phyloP scores from a whole-genome alignment of 768 basidiomycete species.

The Tylopilus plumbeoviolaceoides region DNA sequence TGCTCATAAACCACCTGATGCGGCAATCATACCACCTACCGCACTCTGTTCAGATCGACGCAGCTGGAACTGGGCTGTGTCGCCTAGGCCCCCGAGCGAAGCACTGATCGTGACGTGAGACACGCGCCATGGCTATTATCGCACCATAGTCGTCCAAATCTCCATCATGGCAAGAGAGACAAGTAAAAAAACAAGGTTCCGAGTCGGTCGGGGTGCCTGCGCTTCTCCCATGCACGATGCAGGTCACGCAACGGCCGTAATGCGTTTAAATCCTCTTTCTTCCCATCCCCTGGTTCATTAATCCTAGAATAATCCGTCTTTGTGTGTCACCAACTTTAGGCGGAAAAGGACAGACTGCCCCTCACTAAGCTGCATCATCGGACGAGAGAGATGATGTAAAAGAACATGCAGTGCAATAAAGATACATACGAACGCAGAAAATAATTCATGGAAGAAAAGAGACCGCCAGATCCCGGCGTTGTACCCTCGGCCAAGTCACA shows the following conservation, averaged over 20 bases:
- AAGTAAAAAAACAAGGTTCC: constrained; percentile 27
- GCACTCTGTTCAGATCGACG: not conserved
- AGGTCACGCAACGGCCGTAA: constrained; percentile 16
- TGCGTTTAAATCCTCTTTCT: constrained; percentile 17
- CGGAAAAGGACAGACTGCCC: constrained; percentile 1
- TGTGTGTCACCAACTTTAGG: constrained; percentile 3
- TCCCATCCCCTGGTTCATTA: constrained; percentile 22
- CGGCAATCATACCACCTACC: not conserved
- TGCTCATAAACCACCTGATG: too few relatives aligned
- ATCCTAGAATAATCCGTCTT: constrained; percentile 21
- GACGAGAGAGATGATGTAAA: constrained; percentile 11
- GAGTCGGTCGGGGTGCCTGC: constrained; percentile 18
- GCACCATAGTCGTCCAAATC: not conserved
- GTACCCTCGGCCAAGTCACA: constrained; percentile 12
- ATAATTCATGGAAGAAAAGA: constrained; percentile 5
- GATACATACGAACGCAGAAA: constrained; percentile 4
- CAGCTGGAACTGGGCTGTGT: not conserved
- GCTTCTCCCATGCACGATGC: constrained; percentile 15
- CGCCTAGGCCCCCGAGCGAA: not conserved
- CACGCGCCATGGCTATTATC: not conserved
- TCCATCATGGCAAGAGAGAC: not conserved
- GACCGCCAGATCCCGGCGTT: not conserved
- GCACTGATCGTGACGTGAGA: not conserved
- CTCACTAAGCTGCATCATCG: not conserved
- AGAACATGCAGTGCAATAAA: constrained; percentile 14